Conservation (phyloP, 331 rosid genomes). For the Rosa hybrid region DNA sequence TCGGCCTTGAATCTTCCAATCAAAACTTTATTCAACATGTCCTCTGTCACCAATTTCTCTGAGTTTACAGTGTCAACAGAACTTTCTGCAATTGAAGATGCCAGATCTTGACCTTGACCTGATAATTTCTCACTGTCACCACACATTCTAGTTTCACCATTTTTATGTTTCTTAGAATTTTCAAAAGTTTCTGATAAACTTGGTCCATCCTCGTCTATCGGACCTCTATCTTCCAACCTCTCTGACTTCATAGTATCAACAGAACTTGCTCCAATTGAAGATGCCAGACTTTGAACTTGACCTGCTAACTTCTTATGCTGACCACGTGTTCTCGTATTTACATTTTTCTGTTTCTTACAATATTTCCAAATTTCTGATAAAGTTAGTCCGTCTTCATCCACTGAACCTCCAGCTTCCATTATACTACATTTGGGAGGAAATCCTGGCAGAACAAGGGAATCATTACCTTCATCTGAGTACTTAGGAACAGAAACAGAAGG, state of each 20-base stretch:
- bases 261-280: background rate
- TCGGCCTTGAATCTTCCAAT: background rate
- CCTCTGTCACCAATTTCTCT: background rate
- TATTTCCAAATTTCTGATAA: background rate
- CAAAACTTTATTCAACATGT: background rate
- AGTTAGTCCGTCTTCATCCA: constrained; percentile 6
- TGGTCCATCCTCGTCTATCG: background rate
- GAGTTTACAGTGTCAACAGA: background rate
- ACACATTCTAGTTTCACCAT: background rate
- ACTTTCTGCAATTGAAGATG: background rate
- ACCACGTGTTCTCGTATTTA: background rate
- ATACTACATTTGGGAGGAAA: background rate
- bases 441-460: background rate
- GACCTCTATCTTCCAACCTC: constrained; percentile 1
- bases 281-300: background rate
- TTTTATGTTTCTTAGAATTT: background rate
- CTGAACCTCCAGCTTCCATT: background rate
- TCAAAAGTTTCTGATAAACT: background rate
- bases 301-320: background rate
- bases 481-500: background rate
- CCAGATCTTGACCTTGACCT: background rate
- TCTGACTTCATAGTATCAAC: background rate
- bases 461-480: background rate
- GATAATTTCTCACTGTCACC: background rate
- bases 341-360: background rate